These are phyloP conservation scores for Gymnopilus junonius DNA, from an alignment of 768 basidiomycete genomes.

Conservation along the genomic window DNA sequence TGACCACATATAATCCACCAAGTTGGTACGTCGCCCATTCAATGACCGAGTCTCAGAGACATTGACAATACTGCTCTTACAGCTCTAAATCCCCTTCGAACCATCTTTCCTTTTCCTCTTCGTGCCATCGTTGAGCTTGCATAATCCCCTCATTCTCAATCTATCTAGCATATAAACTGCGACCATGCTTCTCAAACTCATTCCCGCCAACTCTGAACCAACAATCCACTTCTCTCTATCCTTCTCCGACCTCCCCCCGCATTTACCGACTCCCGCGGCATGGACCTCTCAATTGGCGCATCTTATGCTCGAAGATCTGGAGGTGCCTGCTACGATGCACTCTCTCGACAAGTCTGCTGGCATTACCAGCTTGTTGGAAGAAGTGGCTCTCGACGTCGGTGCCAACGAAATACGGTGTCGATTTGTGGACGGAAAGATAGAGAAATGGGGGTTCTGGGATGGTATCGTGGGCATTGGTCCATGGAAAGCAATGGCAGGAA, in stretches of 20 bases:
- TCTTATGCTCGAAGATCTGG: conserved; percentile 55
- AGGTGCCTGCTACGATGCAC: conserved; percentile 55
- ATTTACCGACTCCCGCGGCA: conserved; percentile 49
- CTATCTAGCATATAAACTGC: not conserved
- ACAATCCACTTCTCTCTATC: conserved; percentile 63
- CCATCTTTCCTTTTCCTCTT: not conserved
- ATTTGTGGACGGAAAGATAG: conserved; percentile 60
- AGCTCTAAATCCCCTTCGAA: conserved; percentile 8
- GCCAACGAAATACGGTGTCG: conserved; percentile 48
- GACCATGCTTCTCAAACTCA: conserved; percentile 63
- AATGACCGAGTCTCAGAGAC: not conserved
- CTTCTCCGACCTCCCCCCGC: conserved; percentile 54
- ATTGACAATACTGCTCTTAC: not conserved
- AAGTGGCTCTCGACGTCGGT: conserved; percentile 67
- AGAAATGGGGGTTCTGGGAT: conserved; percentile 48
- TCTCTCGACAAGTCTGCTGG: conserved; percentile 65
- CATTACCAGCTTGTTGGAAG: conserved; percentile 54
- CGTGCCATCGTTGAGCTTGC: not conserved
- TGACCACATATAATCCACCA: not conserved
- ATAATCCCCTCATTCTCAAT: not conserved
- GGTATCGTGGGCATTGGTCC: conserved; percentile 28
- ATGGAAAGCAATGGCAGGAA: conserved; percentile 17
- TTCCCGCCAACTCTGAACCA: conserved; percentile 45
- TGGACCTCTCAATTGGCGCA: conserved; percentile 62
- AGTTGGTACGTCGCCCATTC: not conserved